phyloP scores from a whole-genome alignment of 306 rosid genomes.

The Gastrolobium villosum region DNA sequence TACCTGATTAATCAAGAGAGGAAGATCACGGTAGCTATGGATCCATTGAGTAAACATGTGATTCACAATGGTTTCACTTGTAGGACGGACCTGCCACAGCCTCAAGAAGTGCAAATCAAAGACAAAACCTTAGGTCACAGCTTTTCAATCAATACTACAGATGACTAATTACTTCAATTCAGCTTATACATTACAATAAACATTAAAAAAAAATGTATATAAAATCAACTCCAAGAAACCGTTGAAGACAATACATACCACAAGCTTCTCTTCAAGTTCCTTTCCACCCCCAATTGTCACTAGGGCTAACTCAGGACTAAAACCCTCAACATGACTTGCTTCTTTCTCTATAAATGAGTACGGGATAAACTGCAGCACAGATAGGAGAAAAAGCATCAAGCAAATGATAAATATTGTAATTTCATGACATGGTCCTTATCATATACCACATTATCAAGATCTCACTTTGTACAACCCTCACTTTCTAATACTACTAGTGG shows the following conservation, averaged over 20 bases:
- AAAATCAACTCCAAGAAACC: not conserved
- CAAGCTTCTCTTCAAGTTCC: slow-evolving; percentile 98
- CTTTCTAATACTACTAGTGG: not conserved
- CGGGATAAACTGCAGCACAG: slow-evolving; percentile 83
- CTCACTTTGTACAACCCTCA: slow-evolving; percentile 15
- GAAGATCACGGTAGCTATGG: slow-evolving; percentile 97
- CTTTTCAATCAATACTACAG: slow-evolving; percentile 41
- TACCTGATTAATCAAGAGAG: slow-evolving; percentile 92
- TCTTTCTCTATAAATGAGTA: slow-evolving; percentile 96
- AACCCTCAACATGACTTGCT: slow-evolving; percentile 98
- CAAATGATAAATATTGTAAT: not conserved
- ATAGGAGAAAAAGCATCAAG: slow-evolving; percentile 32
- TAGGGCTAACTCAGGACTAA: slow-evolving; percentile 91
- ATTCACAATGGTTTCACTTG: slow-evolving; percentile 95
- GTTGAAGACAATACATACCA: slow-evolving; percentile 61
- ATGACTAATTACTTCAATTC: slow-evolving; percentile 31
- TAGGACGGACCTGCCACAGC: slow-evolving; percentile 96
- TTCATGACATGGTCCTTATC: not conserved
- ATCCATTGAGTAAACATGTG: slow-evolving; percentile 99
- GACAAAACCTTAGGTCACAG: slow-evolving; percentile 73
- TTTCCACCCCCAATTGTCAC: slow-evolving; percentile 98
- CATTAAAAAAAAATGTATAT: not conserved
- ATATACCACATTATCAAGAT: slow-evolving; percentile 23
- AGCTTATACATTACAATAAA: slow-evolving; percentile 15
- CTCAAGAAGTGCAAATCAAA: slow-evolving; percentile 92